phyloP scores from a whole-genome alignment of 345 rosid species.

The Hibiscus tridactylites region DNA sequence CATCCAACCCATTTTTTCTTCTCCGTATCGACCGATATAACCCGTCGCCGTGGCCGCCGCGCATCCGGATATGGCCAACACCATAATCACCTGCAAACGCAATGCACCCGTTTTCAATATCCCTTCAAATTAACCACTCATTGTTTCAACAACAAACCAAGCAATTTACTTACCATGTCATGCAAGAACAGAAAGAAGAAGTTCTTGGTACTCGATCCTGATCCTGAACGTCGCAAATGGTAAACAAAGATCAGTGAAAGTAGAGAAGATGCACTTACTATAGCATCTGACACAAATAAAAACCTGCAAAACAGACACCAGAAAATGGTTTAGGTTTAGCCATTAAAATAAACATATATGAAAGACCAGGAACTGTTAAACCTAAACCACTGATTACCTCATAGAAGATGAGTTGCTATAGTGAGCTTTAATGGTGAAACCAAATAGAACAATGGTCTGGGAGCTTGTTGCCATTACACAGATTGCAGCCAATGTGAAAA shows the following conservation, averaged over 20 bases:
- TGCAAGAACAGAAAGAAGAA: conserved; percentile 33
- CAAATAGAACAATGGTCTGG: conserved; percentile 21
- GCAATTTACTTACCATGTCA: conserved; percentile 37
- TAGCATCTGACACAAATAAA: conserved; percentile 30
- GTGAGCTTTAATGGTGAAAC: conserved; percentile 25
- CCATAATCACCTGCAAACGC: conserved; percentile 48
- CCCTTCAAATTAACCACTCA: not conserved
- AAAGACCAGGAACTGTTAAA: not conserved
- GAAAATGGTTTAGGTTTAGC: not conserved
- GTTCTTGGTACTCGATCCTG: conserved; percentile 12
- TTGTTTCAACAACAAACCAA: not conserved
- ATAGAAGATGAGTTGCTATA: conserved; percentile 35
- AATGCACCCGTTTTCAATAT: not conserved
- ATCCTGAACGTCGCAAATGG: conserved; percentile 14
- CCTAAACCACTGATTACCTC: conserved; percentile 20
- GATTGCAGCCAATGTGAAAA: conserved; percentile 29
- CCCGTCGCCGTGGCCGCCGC: conserved; percentile 47
- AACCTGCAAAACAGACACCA: conserved; percentile 29
- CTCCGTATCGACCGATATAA: conserved; percentile 34
- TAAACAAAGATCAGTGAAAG: conserved; percentile 30
- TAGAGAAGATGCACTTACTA: conserved; percentile 28
- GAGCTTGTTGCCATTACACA: conserved; percentile 27
- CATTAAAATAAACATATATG: not conserved
- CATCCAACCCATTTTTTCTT: conserved; percentile 32
- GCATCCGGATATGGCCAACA: conserved; percentile 44